phyloP scores from a whole-genome alignment of 2,329 filamentous ascomycete genomes.

The Ceratocystis eucalypticola region DNA sequence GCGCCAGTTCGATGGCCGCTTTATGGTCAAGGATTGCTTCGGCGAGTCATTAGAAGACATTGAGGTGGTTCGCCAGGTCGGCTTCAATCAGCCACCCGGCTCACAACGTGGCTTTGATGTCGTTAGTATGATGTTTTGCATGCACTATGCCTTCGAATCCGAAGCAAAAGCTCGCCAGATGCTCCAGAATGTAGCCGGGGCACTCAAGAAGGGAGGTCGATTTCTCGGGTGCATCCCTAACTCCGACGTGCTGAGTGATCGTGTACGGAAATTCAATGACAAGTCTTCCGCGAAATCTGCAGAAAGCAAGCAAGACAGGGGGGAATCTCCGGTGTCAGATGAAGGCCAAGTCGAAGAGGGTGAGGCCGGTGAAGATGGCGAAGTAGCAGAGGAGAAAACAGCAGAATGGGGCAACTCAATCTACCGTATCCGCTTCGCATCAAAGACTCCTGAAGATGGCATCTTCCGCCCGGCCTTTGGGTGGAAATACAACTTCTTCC shows the following conservation, averaged over 20 bases:
- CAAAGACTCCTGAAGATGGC: slow-evolving; percentile 68
- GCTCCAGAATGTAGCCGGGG: slow-evolving; percentile 81
- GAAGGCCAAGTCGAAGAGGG: slow-evolving; percentile 25
- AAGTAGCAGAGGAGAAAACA: slow-evolving; percentile 46
- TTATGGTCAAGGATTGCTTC: slow-evolving; percentile 86
- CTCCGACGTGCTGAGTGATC: slow-evolving; percentile 72
- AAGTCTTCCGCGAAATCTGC: slow-evolving; percentile 23
- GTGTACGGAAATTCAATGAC: slow-evolving; percentile 61
- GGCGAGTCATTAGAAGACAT: slow-evolving; percentile 71
- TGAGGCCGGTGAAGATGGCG: slow-evolving; percentile 33
- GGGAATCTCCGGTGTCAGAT: slow-evolving; percentile 26
- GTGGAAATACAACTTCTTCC: slow-evolving; percentile 96
- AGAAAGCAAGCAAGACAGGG: slow-evolving; percentile 13
- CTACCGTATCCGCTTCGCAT: slow-evolving; percentile 80
- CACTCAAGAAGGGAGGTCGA: slow-evolving; percentile 82
- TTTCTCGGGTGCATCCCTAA: slow-evolving; percentile 97
- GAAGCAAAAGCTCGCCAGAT: slow-evolving; percentile 83
- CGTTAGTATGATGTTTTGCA: slow-evolving; percentile 98
- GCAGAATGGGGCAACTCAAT: slow-evolving; percentile 89
- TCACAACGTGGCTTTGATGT: slow-evolving; percentile 78
- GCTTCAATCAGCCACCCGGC: slow-evolving; percentile 60
- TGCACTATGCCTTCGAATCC: slow-evolving; percentile 95
- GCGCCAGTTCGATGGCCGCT: slow-evolving; percentile 69
- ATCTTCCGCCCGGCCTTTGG: slow-evolving; percentile 89
- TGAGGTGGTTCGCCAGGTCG: slow-evolving; percentile 69